phyloP scores from a whole-genome alignment of 2,329 filamentous ascomycete species.

The Colletotrichum tropicicola region DNA sequence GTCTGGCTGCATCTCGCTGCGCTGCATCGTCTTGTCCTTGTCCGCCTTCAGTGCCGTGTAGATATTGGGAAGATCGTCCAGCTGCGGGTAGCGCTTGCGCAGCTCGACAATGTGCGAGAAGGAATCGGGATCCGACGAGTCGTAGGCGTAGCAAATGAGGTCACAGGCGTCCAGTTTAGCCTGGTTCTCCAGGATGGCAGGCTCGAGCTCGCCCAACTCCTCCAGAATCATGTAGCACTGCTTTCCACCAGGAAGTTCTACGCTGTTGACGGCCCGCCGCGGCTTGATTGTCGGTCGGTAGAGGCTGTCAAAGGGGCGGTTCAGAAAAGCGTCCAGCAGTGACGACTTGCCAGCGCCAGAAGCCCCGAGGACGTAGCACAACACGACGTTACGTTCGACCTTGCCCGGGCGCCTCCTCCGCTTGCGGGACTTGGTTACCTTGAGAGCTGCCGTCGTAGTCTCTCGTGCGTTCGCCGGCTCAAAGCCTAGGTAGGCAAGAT shows the following conservation, averaged over 20 bases:
- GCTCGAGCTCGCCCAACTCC: conserved; percentile 94
- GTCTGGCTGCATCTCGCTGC: conserved; percentile 89
- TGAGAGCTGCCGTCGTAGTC: conserved; percentile 83
- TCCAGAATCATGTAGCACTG: conserved; percentile 97
- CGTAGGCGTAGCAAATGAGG: conserved; percentile 93
- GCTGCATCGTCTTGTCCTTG: conserved; percentile 95
- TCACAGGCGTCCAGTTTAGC: conserved; percentile 92
- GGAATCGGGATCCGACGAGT: conserved; percentile 95
- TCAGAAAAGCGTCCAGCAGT: conserved; percentile 89
- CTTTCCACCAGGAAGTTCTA: conserved; percentile 93
- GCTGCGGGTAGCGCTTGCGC: conserved; percentile 79
- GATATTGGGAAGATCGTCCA: conserved; percentile 89
- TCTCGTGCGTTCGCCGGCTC: conserved; percentile 81
- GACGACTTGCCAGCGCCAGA: conserved; percentile 90
- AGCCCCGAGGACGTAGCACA: conserved; percentile 91
- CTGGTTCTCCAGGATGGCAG: conserved; percentile 91
- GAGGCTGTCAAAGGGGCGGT: conserved; percentile 82
- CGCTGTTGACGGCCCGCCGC: conserved; percentile 91
- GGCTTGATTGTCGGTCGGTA: conserved; percentile 97
- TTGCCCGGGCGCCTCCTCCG: conserved; percentile 81
- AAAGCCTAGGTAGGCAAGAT: conserved; percentile 95
- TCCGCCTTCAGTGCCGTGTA: conserved; percentile 96
- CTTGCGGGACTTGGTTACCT: conserved; percentile 92
- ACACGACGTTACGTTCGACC: conserved; percentile 92
- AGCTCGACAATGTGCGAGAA: conserved; percentile 91